Evolutionary conservation across 441 rosid genomes (phyloP), one percentile per base, ranked within the genome.

Genomic region (Gossypium aridum): DNA sequence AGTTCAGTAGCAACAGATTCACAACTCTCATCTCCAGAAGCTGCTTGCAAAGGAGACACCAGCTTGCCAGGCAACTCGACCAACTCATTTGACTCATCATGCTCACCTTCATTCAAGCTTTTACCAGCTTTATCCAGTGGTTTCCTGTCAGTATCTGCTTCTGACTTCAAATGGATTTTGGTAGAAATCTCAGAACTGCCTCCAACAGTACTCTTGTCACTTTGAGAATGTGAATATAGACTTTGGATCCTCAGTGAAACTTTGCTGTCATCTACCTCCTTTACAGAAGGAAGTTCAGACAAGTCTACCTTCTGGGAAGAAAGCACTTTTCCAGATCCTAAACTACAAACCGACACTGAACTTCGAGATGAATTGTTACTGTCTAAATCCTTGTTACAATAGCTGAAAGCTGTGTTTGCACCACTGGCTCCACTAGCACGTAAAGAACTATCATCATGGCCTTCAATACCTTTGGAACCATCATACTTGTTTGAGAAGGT

Each of bases 1-100:
- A 90, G 97, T 83, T 94, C 98, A 78, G 90, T 76, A 70, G 87
- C 82, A 80, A 91, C 98, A 34, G 94, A 91, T 72, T 85, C 99
- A 34, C 86, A 92, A 68, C 90, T 85, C 71, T 91, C 97, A 78
- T 94, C 86, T 55, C 80, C 90, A 60, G 89, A 86, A 77, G 70
- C 76, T 79, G 83, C 84, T 78, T 79, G 83, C 34, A 70, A 62
- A 69, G 74, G 76, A 54, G 82, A 82, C 65, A 83, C 92, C 72
- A 68, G 86, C 57, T 78, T 45, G 34, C 78, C 83, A 77, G 85
- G 77, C 54, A 82, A 77, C 20, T 82, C 84, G 66, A 71, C 80
- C 64, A 75, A 69, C 78, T 78, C 70, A 37, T 75, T 80, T 34
- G 76, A 79, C 85, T 83, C 88, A 64, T 78, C 80, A 67, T 75